These are phyloP conservation scores for Millerago galiae DNA, from an alignment of 805 yeast genomes.

Conservation along the genomic window DNA sequence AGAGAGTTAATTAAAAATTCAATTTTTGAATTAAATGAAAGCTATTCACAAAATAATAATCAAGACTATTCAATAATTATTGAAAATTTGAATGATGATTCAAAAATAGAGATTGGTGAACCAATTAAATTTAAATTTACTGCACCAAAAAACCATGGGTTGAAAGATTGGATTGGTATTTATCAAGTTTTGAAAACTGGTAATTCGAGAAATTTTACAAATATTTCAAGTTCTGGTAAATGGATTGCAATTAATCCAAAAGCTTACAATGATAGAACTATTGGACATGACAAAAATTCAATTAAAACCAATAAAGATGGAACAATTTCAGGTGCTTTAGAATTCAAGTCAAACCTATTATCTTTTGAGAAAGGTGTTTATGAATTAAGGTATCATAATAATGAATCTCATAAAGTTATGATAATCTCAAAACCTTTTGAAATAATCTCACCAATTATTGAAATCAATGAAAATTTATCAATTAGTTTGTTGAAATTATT, in stretches of 20 bases:
- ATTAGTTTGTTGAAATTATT: constrained; percentile 23
- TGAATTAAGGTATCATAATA: constrained; percentile 67
- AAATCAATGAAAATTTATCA: constrained; percentile 27
- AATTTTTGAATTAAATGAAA: neutral
- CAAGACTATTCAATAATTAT: constrained; percentile 26
- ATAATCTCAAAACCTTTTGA: constrained; percentile 62
- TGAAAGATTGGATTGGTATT: constrained; percentile 71
- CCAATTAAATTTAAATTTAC: constrained; percentile 51
- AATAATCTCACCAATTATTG: constrained; percentile 37
- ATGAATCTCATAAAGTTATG: constrained; percentile 64
- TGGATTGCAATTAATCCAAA: constrained; percentile 46
- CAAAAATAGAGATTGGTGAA: constrained; percentile 37
- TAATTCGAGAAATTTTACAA: constrained; percentile 46
- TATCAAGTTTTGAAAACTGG: constrained; percentile 59
- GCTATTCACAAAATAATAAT: constrained; percentile 18
- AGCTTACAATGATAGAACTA: constrained; percentile 28
- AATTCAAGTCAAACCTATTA: constrained; percentile 42
- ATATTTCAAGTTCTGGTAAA: constrained; percentile 56
- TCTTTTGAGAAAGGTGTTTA: constrained; percentile 65
- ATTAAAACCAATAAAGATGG: constrained; percentile 10
- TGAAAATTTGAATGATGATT: constrained; percentile 12
- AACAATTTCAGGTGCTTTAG: constrained; percentile 37
- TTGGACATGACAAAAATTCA: constrained; percentile 9
- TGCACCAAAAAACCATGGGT: constrained; percentile 42
- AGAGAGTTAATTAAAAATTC: constrained; percentile 7